Conservation (phyloP, 176 grass and related monocot species). For the Avena atlantica region DNA sequence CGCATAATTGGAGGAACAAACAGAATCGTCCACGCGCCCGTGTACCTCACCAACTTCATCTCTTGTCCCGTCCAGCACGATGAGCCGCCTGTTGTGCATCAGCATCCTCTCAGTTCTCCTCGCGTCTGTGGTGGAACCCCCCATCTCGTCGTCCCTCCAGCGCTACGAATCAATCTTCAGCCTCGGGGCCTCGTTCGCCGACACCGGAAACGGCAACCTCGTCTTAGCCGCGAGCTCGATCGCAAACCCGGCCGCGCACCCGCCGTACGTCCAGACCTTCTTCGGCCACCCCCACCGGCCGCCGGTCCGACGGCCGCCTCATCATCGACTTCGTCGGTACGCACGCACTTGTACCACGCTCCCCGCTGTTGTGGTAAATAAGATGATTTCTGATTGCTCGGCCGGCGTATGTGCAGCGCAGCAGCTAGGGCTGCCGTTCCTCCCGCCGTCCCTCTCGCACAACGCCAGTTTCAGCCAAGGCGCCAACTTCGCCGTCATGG, state of each 20-base stretch:
- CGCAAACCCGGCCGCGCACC: not conserved
- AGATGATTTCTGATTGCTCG: not conserved
- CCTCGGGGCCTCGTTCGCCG: conserved; percentile 47
- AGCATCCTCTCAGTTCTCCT: not conserved
- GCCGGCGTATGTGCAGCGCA: conserved; percentile 26
- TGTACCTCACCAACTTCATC: not conserved
- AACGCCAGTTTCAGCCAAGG: conserved; percentile 47
- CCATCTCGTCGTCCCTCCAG: not conserved
- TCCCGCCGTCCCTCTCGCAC: conserved; percentile 49
- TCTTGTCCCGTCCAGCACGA: not conserved
- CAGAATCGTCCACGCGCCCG: too few species aligned
- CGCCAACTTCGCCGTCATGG: conserved; percentile 58
- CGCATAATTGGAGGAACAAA: too few species aligned
- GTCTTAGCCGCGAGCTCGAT: not conserved
- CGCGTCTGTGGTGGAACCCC: not conserved
- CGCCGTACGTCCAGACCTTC: conserved; percentile 56
- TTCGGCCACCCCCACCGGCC: conserved; percentile 55
- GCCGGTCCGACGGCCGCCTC: conserved; percentile 56
- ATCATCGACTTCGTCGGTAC: conserved; percentile 66
- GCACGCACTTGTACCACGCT: too few species aligned
- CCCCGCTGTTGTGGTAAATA: too few species aligned
- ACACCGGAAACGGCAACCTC: conserved; percentile 38
- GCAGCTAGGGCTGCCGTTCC: conserved; percentile 33
- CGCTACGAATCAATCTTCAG: conserved; percentile 44
- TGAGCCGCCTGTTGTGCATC: not conserved